Base-by-base conservation (phyloP, 192 early-diverging fungal genomes). In the Podila clonocystis region DNA sequence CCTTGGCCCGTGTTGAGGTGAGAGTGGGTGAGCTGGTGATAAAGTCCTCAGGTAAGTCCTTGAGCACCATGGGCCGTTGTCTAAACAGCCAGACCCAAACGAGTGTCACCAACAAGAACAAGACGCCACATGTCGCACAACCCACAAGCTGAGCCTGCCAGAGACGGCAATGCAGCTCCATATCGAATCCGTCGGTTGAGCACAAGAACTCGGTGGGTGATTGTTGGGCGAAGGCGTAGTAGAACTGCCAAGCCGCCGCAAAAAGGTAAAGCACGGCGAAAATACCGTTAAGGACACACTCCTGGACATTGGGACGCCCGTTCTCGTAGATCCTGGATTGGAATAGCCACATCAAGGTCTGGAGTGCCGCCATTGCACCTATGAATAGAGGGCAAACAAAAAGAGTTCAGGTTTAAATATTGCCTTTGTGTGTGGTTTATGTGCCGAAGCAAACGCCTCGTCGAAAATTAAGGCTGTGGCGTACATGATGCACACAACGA, bases 301-400 rank as follows among this genome's bases (percentile, higher is more conserved):
- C 77, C 57, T 80, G 77, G 28, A 80, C 70, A 17, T 62, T 57
- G 31, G 77, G 77, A n/a, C 77, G 41, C 4, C 70, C 70, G 55
- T 73, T 72, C 29, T 80, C 77, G 29, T 80, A 80, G 15, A 80
- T 65, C 26, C 77, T 68, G 28, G 77, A 80, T 55, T 80, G 62
- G 24, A 73, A 80, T 31, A 68, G 67, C 77, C 68, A 71, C 4
- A 80, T 70, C 3, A 73, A 57, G 1, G 77, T 69, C 62, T 73
- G 60, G 45, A 80, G 33, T 20, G 77, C 59, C 1, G 61, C 77
- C 15, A 62, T 33, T 38, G 58, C 65, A 36, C 33, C 77, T 80
- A 63, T 58, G 26, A 31, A 20, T 33, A 20, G 20, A 26, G n/a
- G 38, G 9, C 34, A 19, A 33, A 45, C 8, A 69, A 58, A 28